Base-by-base conservation (phyloP, 2,329 filamentous ascomycete genomes). In the Zasmidium cellare region DNA sequence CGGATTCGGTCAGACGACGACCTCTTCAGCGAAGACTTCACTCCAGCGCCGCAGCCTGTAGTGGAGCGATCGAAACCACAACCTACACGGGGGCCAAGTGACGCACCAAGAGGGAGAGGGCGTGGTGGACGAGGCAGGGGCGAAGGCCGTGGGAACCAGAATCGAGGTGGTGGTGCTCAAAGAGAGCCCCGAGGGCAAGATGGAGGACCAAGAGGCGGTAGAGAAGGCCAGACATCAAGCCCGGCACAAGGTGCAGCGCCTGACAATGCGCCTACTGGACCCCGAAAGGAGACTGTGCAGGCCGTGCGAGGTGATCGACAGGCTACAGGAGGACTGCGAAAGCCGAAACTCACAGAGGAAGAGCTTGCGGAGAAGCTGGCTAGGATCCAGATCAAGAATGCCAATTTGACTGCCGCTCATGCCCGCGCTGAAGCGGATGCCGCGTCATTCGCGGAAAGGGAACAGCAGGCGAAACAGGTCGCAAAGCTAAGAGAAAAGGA, bases 341-440 rank as follows among this genome's bases (percentile, higher is more conserved):
- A 84, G 72, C 81, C 82, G 2, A 87, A 86, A 72, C 79, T 88
- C 46, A 88, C 85, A 1, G 86, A 88, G 67, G 83, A 81, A 62
- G 82, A 89, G 70, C 78, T 89, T 7, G 80, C 79, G 2, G 82
- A 80, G 47, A 84, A 84, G 60, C 82, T 89, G 59, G 84, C 82
- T 7, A 78, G 79, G 35, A 87, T 87, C 65, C 80, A 81, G 61
- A 79, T 86, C 63, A 83, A 86, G 57, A 87, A 87, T 53, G 82
- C 81, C 5, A 79, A 82, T 51, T 78, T 84, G 14, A 79, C 80
- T 9, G 84, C 83, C 9, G 84, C 84, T 0, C 85, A 89, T 67
- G 83, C 82, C 1, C 80, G 85, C 23, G 85, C 85, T n/a, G 84
- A 88, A 74, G 85, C 84, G n/a, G 87, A 89, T 63, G 80, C 83